phyloP scores from a whole-genome alignment of 2,329 filamentous ascomycete genomes.

The Hypoxylon sp. region DNA sequence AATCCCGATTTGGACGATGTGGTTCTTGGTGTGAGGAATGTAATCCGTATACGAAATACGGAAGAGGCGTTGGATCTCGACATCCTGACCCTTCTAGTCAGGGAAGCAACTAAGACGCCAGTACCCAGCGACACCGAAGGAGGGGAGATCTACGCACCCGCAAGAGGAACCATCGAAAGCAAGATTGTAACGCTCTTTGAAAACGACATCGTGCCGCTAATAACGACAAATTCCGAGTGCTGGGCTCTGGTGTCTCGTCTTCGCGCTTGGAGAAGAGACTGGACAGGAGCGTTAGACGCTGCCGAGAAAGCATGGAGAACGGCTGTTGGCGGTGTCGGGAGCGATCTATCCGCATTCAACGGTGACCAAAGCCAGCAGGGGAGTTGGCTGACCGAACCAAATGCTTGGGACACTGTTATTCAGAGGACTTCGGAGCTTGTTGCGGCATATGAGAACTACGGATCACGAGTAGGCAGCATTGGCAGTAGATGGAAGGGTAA shows the following conservation, averaged over 20 bases:
- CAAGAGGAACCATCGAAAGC: conserved; percentile 71
- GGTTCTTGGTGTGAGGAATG: conserved; percentile 77
- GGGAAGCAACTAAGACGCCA: conserved; percentile 68
- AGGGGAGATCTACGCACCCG: conserved; percentile 56
- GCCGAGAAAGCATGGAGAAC: conserved; percentile 93
- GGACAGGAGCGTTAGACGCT: conserved; percentile 79
- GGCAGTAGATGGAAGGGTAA: conserved; percentile 90
- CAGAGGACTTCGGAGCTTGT: conserved; percentile 84
- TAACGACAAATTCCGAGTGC: conserved; percentile 81
- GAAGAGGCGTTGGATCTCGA: conserved; percentile 84
- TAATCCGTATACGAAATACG: conserved; percentile 81
- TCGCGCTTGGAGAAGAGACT: conserved; percentile 79
- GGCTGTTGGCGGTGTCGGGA: conserved; percentile 66
- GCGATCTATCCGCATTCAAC: conserved; percentile 61
- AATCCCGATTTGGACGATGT: conserved; percentile 78
- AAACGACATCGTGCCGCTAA: conserved; percentile 80
- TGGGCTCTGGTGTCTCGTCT: conserved; percentile 82
- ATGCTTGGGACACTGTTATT: conserved; percentile 79
- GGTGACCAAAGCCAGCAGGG: conserved; percentile 40
- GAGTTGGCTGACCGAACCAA: conserved; percentile 69
- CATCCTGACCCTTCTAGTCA: conserved; percentile 78
- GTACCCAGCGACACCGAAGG: conserved; percentile 49
- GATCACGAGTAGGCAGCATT: conserved; percentile 73
- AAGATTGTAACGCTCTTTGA: conserved; percentile 81
- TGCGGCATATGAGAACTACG: conserved; percentile 85